A percentile compares a stretch with the other conserved stretches of the same genome.
Evolutionary conservation across 371 early-diverging fungal species (phyloP).

Genomic region (Astathelohania contejeani): DNA sequence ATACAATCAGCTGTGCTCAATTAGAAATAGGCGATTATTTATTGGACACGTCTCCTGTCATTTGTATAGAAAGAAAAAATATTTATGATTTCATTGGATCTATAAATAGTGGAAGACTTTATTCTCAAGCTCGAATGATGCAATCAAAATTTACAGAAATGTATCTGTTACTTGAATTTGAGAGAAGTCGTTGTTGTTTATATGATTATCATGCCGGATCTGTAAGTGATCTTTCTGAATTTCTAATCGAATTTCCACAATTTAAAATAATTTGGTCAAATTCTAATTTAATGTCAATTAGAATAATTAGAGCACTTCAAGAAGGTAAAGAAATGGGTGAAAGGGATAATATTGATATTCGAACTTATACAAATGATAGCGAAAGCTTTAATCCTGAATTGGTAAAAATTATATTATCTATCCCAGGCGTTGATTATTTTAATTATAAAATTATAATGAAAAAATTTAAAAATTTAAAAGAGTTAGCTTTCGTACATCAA

Average conservation of each 20-base stretch:
- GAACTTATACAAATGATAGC: too few species aligned
- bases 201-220: slow-evolving; percentile 4
- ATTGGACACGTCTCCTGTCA: slow-evolving; percentile 8
- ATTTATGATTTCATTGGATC: slow-evolving; percentile 39
- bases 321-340: slow-evolving; percentile 11
- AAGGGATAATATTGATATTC: background rate
- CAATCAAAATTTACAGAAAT: slow-evolving; percentile 12
- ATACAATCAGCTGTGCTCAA: slow-evolving; percentile 17
- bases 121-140: slow-evolving; percentile 30
- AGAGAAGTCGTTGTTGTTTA: slow-evolving; percentile 10
- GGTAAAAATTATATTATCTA: slow-evolving; percentile 22
- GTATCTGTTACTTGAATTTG: slow-evolving; percentile 43
- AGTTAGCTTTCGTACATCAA: slow-evolving; percentile 8
- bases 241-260: slow-evolving; percentile 30
- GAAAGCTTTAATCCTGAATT: slow-evolving; percentile 34
- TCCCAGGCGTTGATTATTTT: slow-evolving; percentile 28
- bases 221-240: slow-evolving; percentile 15
- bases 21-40: slow-evolving; percentile 47
- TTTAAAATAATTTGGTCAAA: slow-evolving; percentile 42
- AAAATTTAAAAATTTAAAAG: slow-evolving; percentile 32
- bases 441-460: slow-evolving; percentile 15
- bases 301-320: slow-evolving; percentile 35
- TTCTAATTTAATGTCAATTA: slow-evolving; percentile 10
- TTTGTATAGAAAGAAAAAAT: slow-evolving; percentile 42
- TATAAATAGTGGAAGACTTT: slow-evolving; percentile 32